Conservation (phyloP, 257 asterid genomes). For the Cynanchum wilfordii region DNA sequence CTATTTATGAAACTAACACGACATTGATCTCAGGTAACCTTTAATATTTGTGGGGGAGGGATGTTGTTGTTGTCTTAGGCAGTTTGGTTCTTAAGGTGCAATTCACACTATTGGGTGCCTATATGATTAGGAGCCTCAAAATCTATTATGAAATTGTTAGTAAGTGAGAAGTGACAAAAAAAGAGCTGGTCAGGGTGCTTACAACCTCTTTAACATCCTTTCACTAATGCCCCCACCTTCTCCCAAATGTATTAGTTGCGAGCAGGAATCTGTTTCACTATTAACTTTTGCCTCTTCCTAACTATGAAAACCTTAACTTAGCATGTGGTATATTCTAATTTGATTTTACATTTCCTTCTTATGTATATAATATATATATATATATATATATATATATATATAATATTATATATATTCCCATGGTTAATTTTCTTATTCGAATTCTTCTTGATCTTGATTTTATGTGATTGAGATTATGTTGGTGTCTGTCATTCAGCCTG, state of each 20-base stretch:
- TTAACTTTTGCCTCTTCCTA: neutral
- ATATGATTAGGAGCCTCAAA: neutral
- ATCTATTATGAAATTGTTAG: neutral
- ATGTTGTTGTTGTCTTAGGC: neutral
- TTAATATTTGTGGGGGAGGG: too few species aligned
- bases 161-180: neutral
- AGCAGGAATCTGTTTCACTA: neutral
- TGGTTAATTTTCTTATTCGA: neutral
- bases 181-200: neutral
- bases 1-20: neutral
- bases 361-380: too few species aligned
- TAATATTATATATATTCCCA: neutral
- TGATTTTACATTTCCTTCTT: neutral
- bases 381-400: too few species aligned
- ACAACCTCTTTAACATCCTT: neutral
- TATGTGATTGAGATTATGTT: neutral
- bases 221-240: neutral
- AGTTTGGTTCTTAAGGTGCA: neutral
- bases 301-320: neutral
- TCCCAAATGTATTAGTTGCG: neutral
- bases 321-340: neutral
- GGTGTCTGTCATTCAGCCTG: neutral
- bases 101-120: neutral
- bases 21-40: neutral
- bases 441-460: neutral